Percentiles rank a stretch among this genome's conserved stretches.
Evolutionary conservation across 83 land plant species (phyloP).

Genomic region (Diphasiastrum complanatum): DNA sequence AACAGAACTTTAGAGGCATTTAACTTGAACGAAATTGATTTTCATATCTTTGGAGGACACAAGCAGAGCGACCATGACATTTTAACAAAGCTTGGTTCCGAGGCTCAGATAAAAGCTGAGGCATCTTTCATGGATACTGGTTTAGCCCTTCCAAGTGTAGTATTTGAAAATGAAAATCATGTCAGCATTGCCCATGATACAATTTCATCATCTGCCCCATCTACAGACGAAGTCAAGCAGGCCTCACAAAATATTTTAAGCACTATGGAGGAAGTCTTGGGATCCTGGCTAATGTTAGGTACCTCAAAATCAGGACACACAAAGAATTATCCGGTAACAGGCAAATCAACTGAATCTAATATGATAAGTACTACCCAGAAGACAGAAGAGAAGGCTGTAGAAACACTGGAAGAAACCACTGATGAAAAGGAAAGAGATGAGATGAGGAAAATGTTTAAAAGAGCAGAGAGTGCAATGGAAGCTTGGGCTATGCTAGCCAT

Average conservation of each 20-base stretch:
- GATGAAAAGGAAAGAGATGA: constrained; percentile 49
- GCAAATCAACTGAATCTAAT: neutral
- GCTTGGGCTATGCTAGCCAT: constrained; percentile 97
- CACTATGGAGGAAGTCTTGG: constrained; percentile 17
- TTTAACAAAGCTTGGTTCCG: constrained; percentile 43
- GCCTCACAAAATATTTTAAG: constrained; percentile 43
- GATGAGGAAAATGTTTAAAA: constrained; percentile 59
- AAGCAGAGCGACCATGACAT: constrained; percentile 60
- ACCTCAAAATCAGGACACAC: constrained; percentile 5
- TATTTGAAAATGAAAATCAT: constrained; percentile 11
- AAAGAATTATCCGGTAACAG: neutral
- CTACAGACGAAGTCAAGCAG: constrained; percentile 49
- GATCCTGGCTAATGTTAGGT: constrained; percentile 19
- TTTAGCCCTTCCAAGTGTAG: constrained; percentile 44
- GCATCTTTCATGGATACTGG: constrained; percentile 66
- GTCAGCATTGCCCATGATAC: neutral
- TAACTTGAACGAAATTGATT: constrained; percentile 43
- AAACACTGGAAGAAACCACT: constrained; percentile 10
- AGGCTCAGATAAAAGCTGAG: constrained; percentile 50
- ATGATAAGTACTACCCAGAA: neutral
- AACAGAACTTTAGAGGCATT: constrained; percentile 1
- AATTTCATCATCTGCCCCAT: constrained; percentile 13
- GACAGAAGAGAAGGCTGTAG: constrained; percentile 2
- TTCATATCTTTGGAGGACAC: constrained; percentile 44
- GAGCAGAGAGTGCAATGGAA: constrained; percentile 95